Conservation (phyloP, 192 early-diverging fungal genomes). For the Lobosporangium transversale region DNA sequence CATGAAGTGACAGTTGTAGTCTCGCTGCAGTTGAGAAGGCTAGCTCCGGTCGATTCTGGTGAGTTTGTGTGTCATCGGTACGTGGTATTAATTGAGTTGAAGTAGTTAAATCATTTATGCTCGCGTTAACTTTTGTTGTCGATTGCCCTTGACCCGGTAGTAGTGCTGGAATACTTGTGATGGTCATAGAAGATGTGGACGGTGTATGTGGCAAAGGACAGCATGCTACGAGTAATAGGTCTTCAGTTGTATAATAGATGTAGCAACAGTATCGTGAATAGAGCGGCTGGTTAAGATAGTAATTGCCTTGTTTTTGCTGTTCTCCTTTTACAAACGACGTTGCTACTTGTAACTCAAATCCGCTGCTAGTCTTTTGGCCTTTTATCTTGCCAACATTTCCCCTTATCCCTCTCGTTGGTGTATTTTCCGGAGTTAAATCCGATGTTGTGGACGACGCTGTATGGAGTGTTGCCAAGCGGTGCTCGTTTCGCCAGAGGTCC, state of each 20-base stretch:
- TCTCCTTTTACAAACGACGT: not conserved
- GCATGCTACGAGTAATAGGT: slow-evolving; percentile 29
- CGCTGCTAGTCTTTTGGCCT: too few relatives aligned
- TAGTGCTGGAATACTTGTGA: slow-evolving; percentile 19
- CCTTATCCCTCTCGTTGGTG: not conserved
- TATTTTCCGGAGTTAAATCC: not conserved
- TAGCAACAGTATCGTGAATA: slow-evolving; percentile 27
- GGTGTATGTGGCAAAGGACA: slow-evolving; percentile 33
- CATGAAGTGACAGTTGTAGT: slow-evolving; percentile 14
- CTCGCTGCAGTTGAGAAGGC: slow-evolving; percentile 16
- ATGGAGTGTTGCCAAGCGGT: slow-evolving; percentile 14
- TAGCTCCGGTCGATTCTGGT: slow-evolving; percentile 6
- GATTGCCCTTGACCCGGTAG: slow-evolving; percentile 9
- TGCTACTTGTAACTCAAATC: not conserved
- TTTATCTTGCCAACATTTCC: too few relatives aligned
- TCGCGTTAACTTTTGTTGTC: not conserved
- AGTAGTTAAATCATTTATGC: not conserved
- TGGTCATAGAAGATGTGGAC: slow-evolving; percentile 3
- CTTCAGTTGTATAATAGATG: slow-evolving; percentile 25
- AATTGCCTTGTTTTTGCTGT: not conserved
- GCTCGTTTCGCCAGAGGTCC: slow-evolving; percentile 31
- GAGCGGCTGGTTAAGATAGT: slow-evolving; percentile 13
- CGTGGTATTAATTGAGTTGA: not conserved
- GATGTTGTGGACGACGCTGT: not conserved
- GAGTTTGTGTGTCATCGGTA: not conserved